phyloP scores from a whole-genome alignment of 2,329 filamentous ascomycete genomes.

The Colletotrichum tanaceti region DNA sequence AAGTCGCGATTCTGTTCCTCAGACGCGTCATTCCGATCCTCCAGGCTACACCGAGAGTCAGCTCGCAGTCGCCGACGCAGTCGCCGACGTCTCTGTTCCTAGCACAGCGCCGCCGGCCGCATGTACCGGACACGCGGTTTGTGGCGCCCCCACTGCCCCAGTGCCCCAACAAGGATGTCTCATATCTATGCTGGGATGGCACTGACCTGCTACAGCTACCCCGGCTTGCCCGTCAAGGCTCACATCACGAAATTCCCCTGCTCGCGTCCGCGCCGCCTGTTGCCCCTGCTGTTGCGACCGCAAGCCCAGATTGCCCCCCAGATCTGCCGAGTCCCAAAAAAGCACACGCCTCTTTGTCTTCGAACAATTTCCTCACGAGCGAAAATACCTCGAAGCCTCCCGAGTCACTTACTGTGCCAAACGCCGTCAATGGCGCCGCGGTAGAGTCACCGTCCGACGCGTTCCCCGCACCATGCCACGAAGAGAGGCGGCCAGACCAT shows the following conservation, averaged over 20 bases:
- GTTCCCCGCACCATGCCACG: constrained; percentile 20
- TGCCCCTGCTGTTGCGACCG: constrained; percentile 14
- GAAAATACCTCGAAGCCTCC: neutral
- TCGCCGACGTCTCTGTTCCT: neutral
- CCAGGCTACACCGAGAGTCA: constrained; percentile 1
- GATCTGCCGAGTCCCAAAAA: constrained; percentile 9
- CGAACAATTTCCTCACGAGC: neutral
- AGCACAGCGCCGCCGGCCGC: constrained; percentile 25
- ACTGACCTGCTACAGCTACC: constrained; percentile 37
- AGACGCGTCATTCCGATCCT: constrained; percentile 8
- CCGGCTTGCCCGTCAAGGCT: constrained; percentile 30
- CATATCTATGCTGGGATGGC: constrained; percentile 29
- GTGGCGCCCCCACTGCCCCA: constrained; percentile 15
- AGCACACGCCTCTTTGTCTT: neutral
- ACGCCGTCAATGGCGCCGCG: constrained; percentile 20
- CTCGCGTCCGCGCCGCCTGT: constrained; percentile 23
- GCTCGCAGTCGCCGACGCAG: neutral
- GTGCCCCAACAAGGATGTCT: constrained; percentile 29
- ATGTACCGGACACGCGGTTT: constrained; percentile 19
- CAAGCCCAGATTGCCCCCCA: constrained; percentile 19
- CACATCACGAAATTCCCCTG: constrained; percentile 24
- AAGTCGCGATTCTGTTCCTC: constrained; percentile 1
- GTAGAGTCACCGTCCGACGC: constrained; percentile 7
- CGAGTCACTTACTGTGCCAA: neutral
- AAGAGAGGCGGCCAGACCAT: constrained; percentile 19